Evolutionary conservation across 129 eudicot species (phyloP).

Genomic region (Cynara cardunculus): DNA sequence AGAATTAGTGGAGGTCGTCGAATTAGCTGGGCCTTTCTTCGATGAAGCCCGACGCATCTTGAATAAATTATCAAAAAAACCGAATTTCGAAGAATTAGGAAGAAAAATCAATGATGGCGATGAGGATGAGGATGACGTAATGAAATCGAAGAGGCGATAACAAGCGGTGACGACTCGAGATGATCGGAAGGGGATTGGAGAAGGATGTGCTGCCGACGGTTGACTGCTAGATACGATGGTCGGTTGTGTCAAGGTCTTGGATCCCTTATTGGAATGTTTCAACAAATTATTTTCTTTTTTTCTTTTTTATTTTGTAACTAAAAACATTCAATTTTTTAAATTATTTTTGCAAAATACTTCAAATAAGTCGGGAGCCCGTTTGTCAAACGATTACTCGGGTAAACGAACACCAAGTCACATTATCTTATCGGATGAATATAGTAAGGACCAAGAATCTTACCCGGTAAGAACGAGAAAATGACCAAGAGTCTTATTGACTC

Average conservation of each 20-base stretch:
- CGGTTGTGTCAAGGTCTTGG: slow-evolving; percentile 14
- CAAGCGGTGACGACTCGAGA: background rate
- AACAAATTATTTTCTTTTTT: background rate
- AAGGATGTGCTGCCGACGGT: slow-evolving; percentile 17
- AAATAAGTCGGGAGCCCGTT: too few species aligned
- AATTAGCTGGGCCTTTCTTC: slow-evolving; percentile 49
- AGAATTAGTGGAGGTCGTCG: slow-evolving; percentile 49
- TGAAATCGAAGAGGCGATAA: slow-evolving; percentile 1
- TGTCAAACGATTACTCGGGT: too few species aligned
- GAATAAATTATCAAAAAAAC: background rate
- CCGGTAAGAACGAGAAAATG: too few species aligned
- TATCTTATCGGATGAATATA: too few species aligned
- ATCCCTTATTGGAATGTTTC: slow-evolving; percentile 4
- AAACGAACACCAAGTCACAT: too few species aligned
- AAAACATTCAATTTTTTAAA: too few species aligned
- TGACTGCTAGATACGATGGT: slow-evolving; percentile 32
- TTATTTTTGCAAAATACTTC: too few species aligned
- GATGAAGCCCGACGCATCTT: slow-evolving; percentile 75
- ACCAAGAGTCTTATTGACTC: too few species aligned
- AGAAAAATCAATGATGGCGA: slow-evolving; percentile 2
- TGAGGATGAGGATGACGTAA: background rate
- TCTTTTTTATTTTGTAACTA: background rate
- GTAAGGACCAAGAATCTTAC: too few species aligned
- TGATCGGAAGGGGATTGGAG: slow-evolving; percentile 17
- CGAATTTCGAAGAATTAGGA: slow-evolving; percentile 10